Evolutionary conservation across 768 basidiomycete species (phyloP).

Genomic region (Mycena filopes): DNA sequence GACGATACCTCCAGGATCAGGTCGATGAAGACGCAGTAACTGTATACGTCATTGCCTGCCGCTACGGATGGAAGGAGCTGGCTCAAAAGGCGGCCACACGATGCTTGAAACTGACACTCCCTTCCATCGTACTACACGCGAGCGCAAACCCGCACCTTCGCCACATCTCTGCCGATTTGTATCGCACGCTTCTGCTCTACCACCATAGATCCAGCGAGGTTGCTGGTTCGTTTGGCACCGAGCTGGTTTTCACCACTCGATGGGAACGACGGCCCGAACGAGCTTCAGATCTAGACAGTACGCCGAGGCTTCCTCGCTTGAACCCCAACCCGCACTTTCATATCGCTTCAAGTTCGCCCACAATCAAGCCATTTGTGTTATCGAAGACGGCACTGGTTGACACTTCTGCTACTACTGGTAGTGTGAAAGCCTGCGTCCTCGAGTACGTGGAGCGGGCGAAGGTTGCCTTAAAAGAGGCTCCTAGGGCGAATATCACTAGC

Average conservation of each 20-base stretch:
- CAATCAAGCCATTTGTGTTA: too few species aligned
- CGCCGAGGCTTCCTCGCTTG: too few species aligned
- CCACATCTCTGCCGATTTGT: not conserved
- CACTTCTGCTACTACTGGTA: not conserved
- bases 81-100: not conserved
- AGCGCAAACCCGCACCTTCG: not conserved
- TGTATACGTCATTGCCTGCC: slow-evolving; percentile 9
- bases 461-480: not conserved
- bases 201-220: not conserved
- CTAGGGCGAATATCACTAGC: not conserved
- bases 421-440: slow-evolving; percentile 1
- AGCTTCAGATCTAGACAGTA: not conserved
- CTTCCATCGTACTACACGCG: not conserved
- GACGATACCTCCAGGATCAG: not conserved
- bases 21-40: not conserved
- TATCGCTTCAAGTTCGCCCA: too few species aligned
- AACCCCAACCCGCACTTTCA: too few species aligned
- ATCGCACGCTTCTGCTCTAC: not conserved
- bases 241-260: not conserved
- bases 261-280: not conserved
- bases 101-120: not conserved
- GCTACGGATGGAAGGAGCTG: not conserved
- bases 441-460: not conserved
- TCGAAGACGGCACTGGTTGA: not conserved
- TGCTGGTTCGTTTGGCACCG: not conserved